Base-by-base conservation (phyloP, 306 rosid genomes). In the Spatholobus suberectus region DNA sequence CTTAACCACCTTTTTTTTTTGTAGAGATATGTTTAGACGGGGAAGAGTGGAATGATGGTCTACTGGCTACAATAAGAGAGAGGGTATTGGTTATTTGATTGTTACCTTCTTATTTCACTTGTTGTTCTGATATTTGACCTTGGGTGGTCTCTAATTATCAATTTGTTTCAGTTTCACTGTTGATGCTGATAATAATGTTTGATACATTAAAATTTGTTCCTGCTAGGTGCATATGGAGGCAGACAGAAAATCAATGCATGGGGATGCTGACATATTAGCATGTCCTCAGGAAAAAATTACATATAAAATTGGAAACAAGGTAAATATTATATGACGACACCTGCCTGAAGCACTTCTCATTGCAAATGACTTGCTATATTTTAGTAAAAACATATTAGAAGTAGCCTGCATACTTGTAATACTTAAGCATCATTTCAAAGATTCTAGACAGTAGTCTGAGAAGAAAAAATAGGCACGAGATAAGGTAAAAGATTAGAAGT, bases 171-270 rank as follows among this genome's bases (percentile, higher is more conserved):
- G 37, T 77, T 86, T 46, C 84, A 21, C 54, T 62, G 17, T 58
- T 78, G 79, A 24, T 35, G 8, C 79, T 72, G 71, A 61, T 80
- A 72, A 75, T 67, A 73, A 61, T 76, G 85, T 65, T 74, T 87
- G 66, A 86, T 73, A 62, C 71, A 68, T 76, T 77, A 52, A 37
- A 65, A n/a, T 51, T 37, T 75, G 80, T 75, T 83, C 54, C 63
- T 46, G 52, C 85, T 88, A 96, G 99, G 99, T 96, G 82, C 98
- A 96, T 88, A 96, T 96, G 94, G 99, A 96, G 79, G 91, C 89
- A 68, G 98, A 94, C 69, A 90, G 95, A 86, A 92, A 94, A 88
- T 92, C 92, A 18, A 85, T 87, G 90, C 72, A 92, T 14, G 92
- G 86, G 72, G 97, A 92, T 20, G 54, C 89, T 81, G 89, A 85